phyloP scores from a whole-genome alignment of 495 filamentous ascomycete genomes.

The Cladorrhinum samala region DNA sequence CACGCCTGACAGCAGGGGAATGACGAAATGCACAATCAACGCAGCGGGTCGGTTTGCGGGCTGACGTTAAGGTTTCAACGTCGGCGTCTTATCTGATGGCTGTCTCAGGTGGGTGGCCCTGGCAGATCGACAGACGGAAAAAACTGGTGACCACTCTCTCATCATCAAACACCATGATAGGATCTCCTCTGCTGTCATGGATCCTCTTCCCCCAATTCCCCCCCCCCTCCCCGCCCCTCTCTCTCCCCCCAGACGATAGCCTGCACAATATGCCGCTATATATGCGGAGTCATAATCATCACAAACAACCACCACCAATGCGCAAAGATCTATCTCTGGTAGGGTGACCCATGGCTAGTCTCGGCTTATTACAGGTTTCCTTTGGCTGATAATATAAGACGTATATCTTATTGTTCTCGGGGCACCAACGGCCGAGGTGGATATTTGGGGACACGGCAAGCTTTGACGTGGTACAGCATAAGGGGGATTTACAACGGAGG shows the following conservation, averaged over 20 bases:
- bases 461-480: background rate
- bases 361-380: conserved; percentile 1
- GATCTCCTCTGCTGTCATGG: background rate
- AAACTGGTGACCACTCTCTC: too few species aligned
- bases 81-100: background rate
- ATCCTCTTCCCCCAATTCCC: too few species aligned
- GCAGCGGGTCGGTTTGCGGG: background rate
- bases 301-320: background rate
- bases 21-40: background rate
- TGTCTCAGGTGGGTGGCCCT: background rate
- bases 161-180: too few species aligned
- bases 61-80: background rate
- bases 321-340: background rate
- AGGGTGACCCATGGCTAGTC: background rate
- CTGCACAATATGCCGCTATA: background rate
- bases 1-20: too few species aligned
- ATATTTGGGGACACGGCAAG: background rate
- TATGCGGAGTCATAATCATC: background rate
- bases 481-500: too few species aligned
- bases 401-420: background rate
- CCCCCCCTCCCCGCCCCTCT: background rate
- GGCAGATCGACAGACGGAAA: too few species aligned
- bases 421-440: background rate
- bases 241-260: background rate
- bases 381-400: background rate